phyloP scores from a whole-genome alignment of 2,329 filamentous ascomycete species.

The Fusarium camptoceras region DNA sequence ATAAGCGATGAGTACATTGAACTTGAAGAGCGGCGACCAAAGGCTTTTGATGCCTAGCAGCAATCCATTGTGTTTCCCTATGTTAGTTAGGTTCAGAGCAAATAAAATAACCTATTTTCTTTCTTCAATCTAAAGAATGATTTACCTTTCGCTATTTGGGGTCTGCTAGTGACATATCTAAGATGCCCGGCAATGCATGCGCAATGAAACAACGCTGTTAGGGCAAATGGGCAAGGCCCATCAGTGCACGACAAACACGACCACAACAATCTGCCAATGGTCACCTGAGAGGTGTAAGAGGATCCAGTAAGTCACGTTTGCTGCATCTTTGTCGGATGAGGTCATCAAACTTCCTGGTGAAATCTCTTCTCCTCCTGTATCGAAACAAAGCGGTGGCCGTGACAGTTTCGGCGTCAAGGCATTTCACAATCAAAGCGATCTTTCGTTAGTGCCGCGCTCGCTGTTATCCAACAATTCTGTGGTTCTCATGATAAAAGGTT shows the following conservation, averaged over 20 bases:
- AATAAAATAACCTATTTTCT: too few relatives aligned
- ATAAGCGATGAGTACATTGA: conserved; percentile 20
- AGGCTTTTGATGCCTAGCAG: conserved; percentile 10
- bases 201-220: too few relatives aligned
- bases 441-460: background rate
- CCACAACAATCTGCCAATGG: conserved; percentile 63
- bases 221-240: conserved; percentile 60
- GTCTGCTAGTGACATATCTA: too few relatives aligned
- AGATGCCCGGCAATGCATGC: too few relatives aligned
- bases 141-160: too few relatives aligned
- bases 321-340: conserved; percentile 27
- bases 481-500: background rate
- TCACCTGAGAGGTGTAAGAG: conserved; percentile 51
- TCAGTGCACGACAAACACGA: conserved; percentile 61
- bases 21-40: conserved; percentile 4
- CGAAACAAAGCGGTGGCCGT: too few relatives aligned
- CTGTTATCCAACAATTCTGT: background rate
- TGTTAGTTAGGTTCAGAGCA: too few relatives aligned
- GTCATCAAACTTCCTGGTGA: background rate
- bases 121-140: too few relatives aligned
- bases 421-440: conserved; percentile 5
- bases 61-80: too few relatives aligned
- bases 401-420: conserved; percentile 38
- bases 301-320: conserved; percentile 57
- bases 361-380: too few relatives aligned